Base-by-base conservation (phyloP, 116 monocot species). In the Papilionanthe hybrid region DNA sequence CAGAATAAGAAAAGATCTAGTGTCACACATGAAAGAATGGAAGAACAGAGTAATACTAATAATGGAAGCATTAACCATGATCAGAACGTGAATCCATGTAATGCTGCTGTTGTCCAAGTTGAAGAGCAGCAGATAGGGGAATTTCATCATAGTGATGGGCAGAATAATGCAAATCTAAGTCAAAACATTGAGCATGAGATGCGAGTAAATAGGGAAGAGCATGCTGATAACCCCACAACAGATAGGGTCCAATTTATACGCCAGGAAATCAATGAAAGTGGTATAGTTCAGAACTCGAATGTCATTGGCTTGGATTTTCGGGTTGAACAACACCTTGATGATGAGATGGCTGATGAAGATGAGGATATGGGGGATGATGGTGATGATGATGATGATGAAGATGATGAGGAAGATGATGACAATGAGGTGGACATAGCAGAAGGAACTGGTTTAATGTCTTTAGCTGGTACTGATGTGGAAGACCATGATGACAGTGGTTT, bases 321-420 rank as follows among this genome's bases (percentile, higher is more conserved):
- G 66, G 83, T 85, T 82, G 88, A 90, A 71, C 88, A 85, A 10
- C 84, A 57, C 45, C 76, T 76, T 19, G 84, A 85, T 82, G 91
- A 91, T 82, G 89, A 87, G 29, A 87, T 87, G 80, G 90, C 15
- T 65, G 87, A 86, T 79, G 93, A 93, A 75, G 93, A 93, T 75
- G 90, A 88, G 43, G 91, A 93, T 81, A 85, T 81, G 80, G 92
- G 86, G 7, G 90, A 88, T 82, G 53, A 53, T 53, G 53, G 53
- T 15, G 53, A 53, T 53, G 53, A 53, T 53, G 53, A 53, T 53
- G 53, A 53, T 53, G 53, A 87, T 79, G 81, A 88, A 42, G 92
- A 92, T 68, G 90, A 89, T 76, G 93, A 89, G 8, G 93, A 90
- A 29, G 89, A 87, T 50, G 93, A 93, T 47, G 92, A 92, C 19